Percentiles rank a stretch among this genome's conserved stretches.
phyloP scores from a whole-genome alignment of 2,329 filamentous ascomycete species.

The Chrysoporthe deuterocubensis region DNA sequence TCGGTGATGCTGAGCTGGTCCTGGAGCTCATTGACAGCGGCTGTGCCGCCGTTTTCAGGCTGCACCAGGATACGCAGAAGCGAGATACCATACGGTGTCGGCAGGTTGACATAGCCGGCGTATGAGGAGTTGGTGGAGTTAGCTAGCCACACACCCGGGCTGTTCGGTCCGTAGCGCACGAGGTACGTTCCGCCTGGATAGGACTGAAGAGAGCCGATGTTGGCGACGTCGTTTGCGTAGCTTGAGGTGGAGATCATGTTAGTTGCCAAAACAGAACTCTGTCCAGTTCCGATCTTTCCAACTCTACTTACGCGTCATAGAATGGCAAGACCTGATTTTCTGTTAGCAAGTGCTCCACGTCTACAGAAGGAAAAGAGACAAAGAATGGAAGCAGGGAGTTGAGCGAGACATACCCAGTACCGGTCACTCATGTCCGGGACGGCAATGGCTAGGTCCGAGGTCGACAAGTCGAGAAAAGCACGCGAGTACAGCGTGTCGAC shows the following conservation, averaged over 20 bases:
- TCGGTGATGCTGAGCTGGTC: conserved; percentile 2
- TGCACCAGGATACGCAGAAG: conserved; percentile 20
- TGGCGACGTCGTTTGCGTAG: conserved; percentile 36
- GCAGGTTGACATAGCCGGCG: conserved; percentile 21
- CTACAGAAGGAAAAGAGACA: not conserved
- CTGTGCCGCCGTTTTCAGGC: conserved; percentile 9
- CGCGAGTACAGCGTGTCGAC: conserved; percentile 37
- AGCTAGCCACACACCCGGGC: conserved; percentile 19
- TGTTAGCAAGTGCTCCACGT: not conserved
- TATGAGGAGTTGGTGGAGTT: conserved; percentile 5
- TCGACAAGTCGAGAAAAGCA: conserved; percentile 35
- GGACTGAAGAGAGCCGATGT: conserved; percentile 31
- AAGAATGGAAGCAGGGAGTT: not conserved
- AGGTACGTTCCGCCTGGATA: conserved; percentile 33
- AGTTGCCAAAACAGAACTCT: conserved; percentile 26
- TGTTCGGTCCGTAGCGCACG: conserved; percentile 25
- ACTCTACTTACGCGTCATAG: conserved; percentile 35
- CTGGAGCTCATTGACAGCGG: not conserved
- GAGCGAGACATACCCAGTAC: conserved; percentile 30
- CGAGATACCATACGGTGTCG: conserved; percentile 24
- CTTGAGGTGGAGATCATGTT: conserved; percentile 7
- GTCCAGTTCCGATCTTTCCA: not conserved
- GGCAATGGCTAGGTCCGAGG: conserved; percentile 33
- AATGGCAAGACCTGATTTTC: conserved; percentile 30
- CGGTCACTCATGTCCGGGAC: conserved; percentile 34